Base-by-base conservation (phyloP, 768 basidiomycete genomes). In the Tephrocybe sp. region DNA sequence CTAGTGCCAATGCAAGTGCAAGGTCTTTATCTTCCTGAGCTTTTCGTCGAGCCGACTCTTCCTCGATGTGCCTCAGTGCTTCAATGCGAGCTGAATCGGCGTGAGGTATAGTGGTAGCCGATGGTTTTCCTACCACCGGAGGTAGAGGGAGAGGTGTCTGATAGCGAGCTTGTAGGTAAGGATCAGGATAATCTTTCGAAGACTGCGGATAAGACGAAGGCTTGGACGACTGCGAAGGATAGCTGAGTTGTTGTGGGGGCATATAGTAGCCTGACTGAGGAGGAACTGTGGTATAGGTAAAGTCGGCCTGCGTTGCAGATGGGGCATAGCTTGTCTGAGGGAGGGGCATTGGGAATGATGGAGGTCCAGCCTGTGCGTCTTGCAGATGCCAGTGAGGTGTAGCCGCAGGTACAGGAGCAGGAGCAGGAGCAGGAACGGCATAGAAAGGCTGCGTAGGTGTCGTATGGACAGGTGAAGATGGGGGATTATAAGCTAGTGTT, bases 111-210 rank as follows among this genome's bases (percentile, higher is more conserved):
- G 48, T 53, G 40, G 64, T 58, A 61, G 66, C 64, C 8, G 68
- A 65, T 40, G 60, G 54, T 53, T 38, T 56, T 22, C 42, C 48
- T 12, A 64, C 52, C 13, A 68, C 72, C 17, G 72, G 66, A n/a
- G 82, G 83, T 8, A 83, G 69, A 3, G 82, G 81, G 13, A 84
- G 65, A 13, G 83, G 80, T 0, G 75, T 67, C 39, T 75, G 72
- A 62, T 84, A 85, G 16, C 82, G 75, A 17, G 63, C 65, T 33
- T 68, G 61, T 8, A 75, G 65, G 56, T 77, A 72, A 22, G 75
- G 72, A 56, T 78, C 77, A 1, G 70, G 72, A 6, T 72, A 48
- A 22, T 68, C 65, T 22, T 48, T 55, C 5, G 53, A 38, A 39
- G 51, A 51, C 45, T 58, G 38, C 10, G 30, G 30, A 46, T 65